Percentiles rank a stretch among this genome's conserved stretches.
Evolutionary conservation across 352 stramenopile genomes (phyloP).

Genomic region (Blastocystis sp.): DNA sequence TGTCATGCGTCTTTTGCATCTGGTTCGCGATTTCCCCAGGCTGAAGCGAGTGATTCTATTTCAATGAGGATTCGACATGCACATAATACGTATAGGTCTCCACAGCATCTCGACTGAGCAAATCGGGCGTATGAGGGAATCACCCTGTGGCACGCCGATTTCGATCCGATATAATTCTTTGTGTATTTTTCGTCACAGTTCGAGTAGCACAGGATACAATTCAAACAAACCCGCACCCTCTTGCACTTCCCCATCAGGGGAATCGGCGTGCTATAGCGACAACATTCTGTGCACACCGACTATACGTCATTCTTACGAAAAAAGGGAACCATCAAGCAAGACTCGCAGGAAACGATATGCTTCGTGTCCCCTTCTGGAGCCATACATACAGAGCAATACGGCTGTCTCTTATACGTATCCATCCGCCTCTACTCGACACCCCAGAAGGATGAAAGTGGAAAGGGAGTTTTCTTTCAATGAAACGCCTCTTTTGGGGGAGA

Average conservation of each 20-base stretch:
- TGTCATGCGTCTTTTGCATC: not conserved
- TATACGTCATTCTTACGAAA: not conserved
- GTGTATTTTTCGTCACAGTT: constrained; percentile 6
- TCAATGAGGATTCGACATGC: not conserved
- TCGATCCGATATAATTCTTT: not conserved
- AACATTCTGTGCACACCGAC: constrained; percentile 34
- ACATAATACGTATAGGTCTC: constrained; percentile 52
- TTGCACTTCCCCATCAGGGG: constrained; percentile 37
- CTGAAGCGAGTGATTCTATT: constrained; percentile 27
- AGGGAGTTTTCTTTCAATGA: not conserved
- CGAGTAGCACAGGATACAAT: constrained; percentile 47
- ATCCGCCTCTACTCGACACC: not conserved
- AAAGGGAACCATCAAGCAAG: constrained; percentile 32
- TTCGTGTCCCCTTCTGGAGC: not conserved
- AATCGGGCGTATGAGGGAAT: constrained; percentile 27
- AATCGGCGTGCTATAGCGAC: constrained; percentile 44
- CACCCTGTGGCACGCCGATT: no score
- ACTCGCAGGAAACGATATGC: constrained; percentile 34
- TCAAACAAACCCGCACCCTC: constrained; percentile 3
- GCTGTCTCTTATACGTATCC: not conserved
- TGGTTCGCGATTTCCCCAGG: not conserved
- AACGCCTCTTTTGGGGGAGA: not conserved
- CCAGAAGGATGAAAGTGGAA: not conserved
- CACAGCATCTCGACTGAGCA: constrained; percentile 51
- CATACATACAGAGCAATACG: not conserved